Percentiles rank a stretch among this genome's conserved stretches.
Conservation (phyloP, 2,329 filamentous ascomycete species). For the Coleophoma eucalyptorum region DNA sequence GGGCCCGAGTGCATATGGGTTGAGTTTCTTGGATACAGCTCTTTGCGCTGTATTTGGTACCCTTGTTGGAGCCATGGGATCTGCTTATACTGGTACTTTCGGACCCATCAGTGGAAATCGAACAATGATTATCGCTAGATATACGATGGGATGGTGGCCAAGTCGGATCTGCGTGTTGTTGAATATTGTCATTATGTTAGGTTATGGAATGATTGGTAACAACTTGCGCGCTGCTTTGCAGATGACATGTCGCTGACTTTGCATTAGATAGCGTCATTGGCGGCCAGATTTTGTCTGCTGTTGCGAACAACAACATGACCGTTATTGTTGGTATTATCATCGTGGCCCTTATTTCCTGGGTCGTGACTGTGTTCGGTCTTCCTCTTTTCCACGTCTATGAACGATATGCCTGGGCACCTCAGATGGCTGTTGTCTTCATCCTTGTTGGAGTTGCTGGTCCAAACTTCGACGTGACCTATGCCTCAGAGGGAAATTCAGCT, state of each 20-base stretch:
- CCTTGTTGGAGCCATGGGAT: conserved; percentile 47
- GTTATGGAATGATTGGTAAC: conserved; percentile 51
- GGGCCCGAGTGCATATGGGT: conserved; percentile 52
- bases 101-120: conserved; percentile 58
- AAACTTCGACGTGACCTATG: conserved; percentile 49
- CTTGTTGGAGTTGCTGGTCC: conserved; percentile 56
- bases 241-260: not conserved
- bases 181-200: conserved; percentile 59
- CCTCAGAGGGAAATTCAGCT: conserved; percentile 42
- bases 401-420: conserved; percentile 58
- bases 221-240: not conserved
- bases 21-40: conserved; percentile 53
- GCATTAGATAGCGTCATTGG: conserved; percentile 55
- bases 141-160: conserved; percentile 63
- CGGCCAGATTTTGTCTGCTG: conserved; percentile 65
- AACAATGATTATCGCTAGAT: conserved; percentile 55
- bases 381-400: conserved; percentile 66
- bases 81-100: conserved; percentile 59
- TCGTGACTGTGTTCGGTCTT: conserved; percentile 65
- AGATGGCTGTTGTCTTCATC: conserved; percentile 54
- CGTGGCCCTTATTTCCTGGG: conserved; percentile 57
- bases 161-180: conserved; percentile 59
- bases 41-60: conserved; percentile 54
- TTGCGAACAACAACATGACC: conserved; percentile 56
- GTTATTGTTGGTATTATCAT: conserved; percentile 66